Percentiles rank a stretch among this genome's conserved stretches.
These are phyloP conservation scores for Fusarium marasasianum DNA, from an alignment of 2,329 filamentous ascomycete species.

Conservation along the genomic window DNA sequence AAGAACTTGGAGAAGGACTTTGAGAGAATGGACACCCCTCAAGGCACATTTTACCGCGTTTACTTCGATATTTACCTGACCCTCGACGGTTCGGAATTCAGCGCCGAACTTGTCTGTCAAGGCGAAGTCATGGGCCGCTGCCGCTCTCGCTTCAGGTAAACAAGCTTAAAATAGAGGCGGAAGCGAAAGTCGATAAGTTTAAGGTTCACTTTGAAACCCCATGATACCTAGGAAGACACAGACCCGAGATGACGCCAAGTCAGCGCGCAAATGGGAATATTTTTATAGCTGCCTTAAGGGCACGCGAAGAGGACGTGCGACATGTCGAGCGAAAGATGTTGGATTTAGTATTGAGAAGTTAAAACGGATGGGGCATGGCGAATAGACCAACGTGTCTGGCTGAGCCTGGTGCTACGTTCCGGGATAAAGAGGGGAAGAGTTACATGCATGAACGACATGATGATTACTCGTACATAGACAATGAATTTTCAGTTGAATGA, in stretches of 20 bases:
- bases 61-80: constrained; percentile 88
- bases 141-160: constrained; percentile 83
- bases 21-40: constrained; percentile 98
- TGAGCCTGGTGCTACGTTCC: constrained; percentile 28
- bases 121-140: constrained; percentile 99
- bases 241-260: constrained; percentile 6
- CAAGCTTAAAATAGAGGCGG: constrained; percentile 4
- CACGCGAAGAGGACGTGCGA: constrained; percentile 13
- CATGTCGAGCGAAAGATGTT: constrained; percentile 37
- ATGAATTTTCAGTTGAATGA: constrained; percentile 29
- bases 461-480: constrained; percentile 36
- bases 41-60: constrained; percentile 92
- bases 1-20: constrained; percentile 99
- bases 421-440: constrained; percentile 28
- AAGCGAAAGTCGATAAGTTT: constrained; percentile 37
- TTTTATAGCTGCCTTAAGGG: constrained; percentile 18
- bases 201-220: constrained; percentile 39
- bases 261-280: constrained; percentile 12
- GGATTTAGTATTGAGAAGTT: constrained; percentile 35
- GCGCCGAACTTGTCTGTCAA: constrained; percentile 97
- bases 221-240: constrained; percentile 43
- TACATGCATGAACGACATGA: constrained; percentile 36
- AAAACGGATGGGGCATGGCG: constrained; percentile 22
- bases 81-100: constrained; percentile 96
- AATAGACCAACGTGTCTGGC: constrained; percentile 26